These are phyloP conservation scores for Pseudofabraea citricarpa DNA, from an alignment of 2,329 filamentous ascomycete genomes.

Conservation along the genomic window DNA sequence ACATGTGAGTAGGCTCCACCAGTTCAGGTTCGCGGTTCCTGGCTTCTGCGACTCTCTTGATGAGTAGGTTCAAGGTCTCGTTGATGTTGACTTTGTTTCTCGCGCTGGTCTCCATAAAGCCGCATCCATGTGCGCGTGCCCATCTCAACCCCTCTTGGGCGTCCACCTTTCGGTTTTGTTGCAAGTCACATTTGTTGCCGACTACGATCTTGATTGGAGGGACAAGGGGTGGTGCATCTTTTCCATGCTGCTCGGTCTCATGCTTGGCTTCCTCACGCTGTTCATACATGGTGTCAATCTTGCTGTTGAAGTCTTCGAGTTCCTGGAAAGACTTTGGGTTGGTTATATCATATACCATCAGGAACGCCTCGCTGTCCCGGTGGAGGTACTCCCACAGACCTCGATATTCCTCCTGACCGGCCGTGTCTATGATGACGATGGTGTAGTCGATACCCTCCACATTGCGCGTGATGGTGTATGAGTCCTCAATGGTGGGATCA, in stretches of 20 bases:
- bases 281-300: conserved; percentile 80
- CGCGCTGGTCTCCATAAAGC: conserved; percentile 88
- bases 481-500: conserved; percentile 78
- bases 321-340: conserved; percentile 61
- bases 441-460: conserved; percentile 76
- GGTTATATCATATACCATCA: conserved; percentile 87
- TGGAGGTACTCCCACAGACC: conserved; percentile 81
- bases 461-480: conserved; percentile 74
- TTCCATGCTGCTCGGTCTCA: conserved; percentile 5
- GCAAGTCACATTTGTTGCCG: conserved; percentile 82
- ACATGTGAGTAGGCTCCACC: too few species aligned
- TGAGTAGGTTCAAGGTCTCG: conserved; percentile 75
- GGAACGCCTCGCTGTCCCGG: conserved; percentile 74
- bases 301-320: conserved; percentile 73
- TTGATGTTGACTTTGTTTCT: conserved; percentile 83
- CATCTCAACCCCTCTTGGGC: conserved; percentile 71
- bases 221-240: conserved; percentile 23
- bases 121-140: conserved; percentile 67
- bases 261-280: conserved; percentile 45
- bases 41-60: conserved; percentile 54
- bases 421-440: conserved; percentile 75
- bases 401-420: conserved; percentile 86
- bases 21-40: too few species aligned
- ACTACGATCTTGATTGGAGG: conserved; percentile 75
- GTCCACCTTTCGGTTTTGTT: conserved; percentile 63